Conservation (phyloP, 2,329 filamentous ascomycete genomes). For the Bipolaris cookei region DNA sequence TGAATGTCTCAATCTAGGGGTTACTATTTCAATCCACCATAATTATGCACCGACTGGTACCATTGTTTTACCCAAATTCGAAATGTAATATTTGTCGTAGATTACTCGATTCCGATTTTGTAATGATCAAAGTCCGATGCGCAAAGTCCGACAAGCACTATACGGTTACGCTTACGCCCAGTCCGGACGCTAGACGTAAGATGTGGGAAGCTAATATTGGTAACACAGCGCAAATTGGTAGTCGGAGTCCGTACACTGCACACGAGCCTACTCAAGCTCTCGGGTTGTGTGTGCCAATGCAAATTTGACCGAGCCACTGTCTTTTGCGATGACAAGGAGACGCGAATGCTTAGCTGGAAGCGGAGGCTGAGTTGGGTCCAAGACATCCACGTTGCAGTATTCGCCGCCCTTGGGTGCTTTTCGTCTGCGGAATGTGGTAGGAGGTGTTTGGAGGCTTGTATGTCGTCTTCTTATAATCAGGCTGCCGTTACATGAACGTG, state of each 20-base stretch:
- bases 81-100: too few species aligned
- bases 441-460: background rate
- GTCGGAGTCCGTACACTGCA: slow-evolving; percentile 2
- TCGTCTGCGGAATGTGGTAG: background rate
- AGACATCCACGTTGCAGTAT: background rate
- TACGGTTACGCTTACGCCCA: background rate
- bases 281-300: background rate
- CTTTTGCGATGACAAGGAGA: background rate
- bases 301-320: background rate
- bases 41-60: background rate
- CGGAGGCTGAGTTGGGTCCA: background rate
- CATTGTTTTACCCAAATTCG: too few species aligned
- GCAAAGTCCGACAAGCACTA: background rate
- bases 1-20: background rate
- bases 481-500: background rate
- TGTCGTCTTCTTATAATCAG: background rate
- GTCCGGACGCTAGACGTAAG: background rate
- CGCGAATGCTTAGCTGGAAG: background rate
- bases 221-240: background rate
- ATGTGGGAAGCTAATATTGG: background rate
- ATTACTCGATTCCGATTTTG: too few species aligned
- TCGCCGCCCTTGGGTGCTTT: background rate
- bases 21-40: background rate
- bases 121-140: background rate
- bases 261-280: slow-evolving; percentile 3